Base-by-base conservation (phyloP, 495 filamentous ascomycete species). In the Aspergillus homomorphus region DNA sequence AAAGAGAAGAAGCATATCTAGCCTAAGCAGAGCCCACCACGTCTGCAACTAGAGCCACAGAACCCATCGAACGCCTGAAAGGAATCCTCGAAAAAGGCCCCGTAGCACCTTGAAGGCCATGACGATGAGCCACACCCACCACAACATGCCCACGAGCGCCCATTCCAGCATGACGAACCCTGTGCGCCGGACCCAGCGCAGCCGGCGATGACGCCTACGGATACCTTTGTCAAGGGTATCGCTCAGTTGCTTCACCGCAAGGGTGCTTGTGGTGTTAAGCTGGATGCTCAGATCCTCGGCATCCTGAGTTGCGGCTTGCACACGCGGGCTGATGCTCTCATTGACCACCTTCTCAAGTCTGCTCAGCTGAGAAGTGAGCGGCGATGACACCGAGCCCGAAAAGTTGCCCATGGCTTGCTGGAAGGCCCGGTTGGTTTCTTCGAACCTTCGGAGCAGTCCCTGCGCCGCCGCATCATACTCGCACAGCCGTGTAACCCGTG, bases 111-210 rank as follows among this genome's bases (percentile, higher is more conserved):
- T 78, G 52, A 86, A 76, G 14, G 86, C 78, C 79, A 90, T 86
- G 18, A 92, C 89, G 46, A 91, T 74, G 53, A 90, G 77, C 89
- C 89, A 93, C 10, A 90, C 87, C 69, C 86, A 89, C 89, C 89
- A 93, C 80, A 93, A 85, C 55, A 89, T 80, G 16, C 84, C 88
- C 30, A 93, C 85, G 21, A 93, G 77, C 26, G 82, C 80, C 89
- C 89, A 93, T 76, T 93, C 89, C 20, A 93, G 79, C 23, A 86
- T 73, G 10, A 89, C 74, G 77, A 87, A 93, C 4, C 87, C 86
- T 0, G 81, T 80, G 20, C 86, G 70, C 26, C 90, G 73, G 2
- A 90, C 72, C 87, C 88, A 92, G 21, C 89, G 76, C 45, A 92
- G 83, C 54, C 89, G 80, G 38, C 90, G 73, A 49, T 88, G 76